Evolutionary conservation across 331 rosid genomes (phyloP).

Genomic region (Cydonia oblonga): DNA sequence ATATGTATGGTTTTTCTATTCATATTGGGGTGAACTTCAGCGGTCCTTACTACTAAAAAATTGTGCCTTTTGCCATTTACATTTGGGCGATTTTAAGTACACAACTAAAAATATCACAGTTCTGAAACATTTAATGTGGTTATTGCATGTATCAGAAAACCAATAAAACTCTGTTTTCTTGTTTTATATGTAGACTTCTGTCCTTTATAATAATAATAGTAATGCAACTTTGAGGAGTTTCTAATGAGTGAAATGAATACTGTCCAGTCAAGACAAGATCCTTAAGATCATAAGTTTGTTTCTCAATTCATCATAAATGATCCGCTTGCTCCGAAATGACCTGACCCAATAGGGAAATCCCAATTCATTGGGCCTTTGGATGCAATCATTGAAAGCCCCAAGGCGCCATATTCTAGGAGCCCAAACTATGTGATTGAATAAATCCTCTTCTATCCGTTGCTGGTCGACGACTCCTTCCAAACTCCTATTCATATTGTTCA

Average conservation of each 20-base stretch:
- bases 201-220: neutral
- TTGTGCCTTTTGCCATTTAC: neutral
- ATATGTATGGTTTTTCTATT: neutral
- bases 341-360: neutral
- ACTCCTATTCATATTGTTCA: too few species aligned
- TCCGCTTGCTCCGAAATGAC: neutral
- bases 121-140: neutral
- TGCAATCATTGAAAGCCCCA: too few species aligned
- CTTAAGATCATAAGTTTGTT: neutral
- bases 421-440: too few species aligned
- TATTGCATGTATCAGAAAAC: neutral
- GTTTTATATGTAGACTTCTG: neutral
- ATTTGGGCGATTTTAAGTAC: neutral
- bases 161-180: neutral
- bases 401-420: too few species aligned
- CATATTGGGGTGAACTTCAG: neutral
- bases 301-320: neutral
- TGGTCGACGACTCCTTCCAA: too few species aligned
- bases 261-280: neutral
- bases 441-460: too few species aligned
- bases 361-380: neutral
- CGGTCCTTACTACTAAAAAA: neutral
- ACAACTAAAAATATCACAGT: neutral
- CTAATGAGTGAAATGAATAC: neutral
- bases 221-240: neutral